Conservation (phyloP, 1,284 basidiomycete species). For the Amylostereum areolatum region DNA sequence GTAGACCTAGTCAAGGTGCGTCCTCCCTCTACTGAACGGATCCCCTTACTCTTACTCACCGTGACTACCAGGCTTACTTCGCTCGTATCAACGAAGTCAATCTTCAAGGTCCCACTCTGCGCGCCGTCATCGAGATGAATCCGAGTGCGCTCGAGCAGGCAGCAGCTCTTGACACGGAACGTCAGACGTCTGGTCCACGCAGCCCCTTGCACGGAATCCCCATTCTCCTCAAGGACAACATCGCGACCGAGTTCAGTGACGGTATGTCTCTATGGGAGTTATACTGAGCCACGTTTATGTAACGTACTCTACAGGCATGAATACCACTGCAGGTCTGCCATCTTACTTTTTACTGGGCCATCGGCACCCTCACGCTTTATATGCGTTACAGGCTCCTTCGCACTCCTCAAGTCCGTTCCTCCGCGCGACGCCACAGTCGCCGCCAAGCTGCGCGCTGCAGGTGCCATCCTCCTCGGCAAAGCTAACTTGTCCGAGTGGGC, state of each 20-base stretch:
- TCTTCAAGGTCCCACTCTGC: slow-evolving; percentile 48
- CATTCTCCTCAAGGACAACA: slow-evolving; percentile 67
- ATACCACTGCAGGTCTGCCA: slow-evolving; percentile 43
- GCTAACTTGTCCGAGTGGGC: slow-evolving; percentile 62
- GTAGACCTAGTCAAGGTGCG: slow-evolving; percentile 36
- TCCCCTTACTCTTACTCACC: background rate
- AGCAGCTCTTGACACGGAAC: slow-evolving; percentile 46
- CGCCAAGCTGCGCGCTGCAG: slow-evolving; percentile 53
- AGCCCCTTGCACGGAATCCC: slow-evolving; percentile 65
- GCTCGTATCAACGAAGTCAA: slow-evolving; percentile 70
- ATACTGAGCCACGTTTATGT: background rate
- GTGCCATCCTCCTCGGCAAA: slow-evolving; percentile 68
- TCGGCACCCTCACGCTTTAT: background rate
- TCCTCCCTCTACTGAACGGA: background rate
- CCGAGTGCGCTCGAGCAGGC: slow-evolving; percentile 52
- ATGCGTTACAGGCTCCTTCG: slow-evolving; percentile 41
- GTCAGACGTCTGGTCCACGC: slow-evolving; percentile 38
- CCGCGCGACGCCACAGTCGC: slow-evolving; percentile 60
- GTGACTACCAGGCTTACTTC: slow-evolving; percentile 52
- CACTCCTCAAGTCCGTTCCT: slow-evolving; percentile 50
- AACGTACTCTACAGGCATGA: slow-evolving; percentile 42
- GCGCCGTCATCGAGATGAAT: slow-evolving; percentile 61
- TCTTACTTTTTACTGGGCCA: background rate
- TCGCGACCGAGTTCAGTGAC: slow-evolving; percentile 36
- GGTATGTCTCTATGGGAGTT: slow-evolving; percentile 14